A percentile compares a stretch with the other conserved stretches of the same genome.
These are phyloP conservation scores for Botryotinia convoluta DNA, from an alignment of 2,329 filamentous ascomycete species.

Conservation along the genomic window DNA sequence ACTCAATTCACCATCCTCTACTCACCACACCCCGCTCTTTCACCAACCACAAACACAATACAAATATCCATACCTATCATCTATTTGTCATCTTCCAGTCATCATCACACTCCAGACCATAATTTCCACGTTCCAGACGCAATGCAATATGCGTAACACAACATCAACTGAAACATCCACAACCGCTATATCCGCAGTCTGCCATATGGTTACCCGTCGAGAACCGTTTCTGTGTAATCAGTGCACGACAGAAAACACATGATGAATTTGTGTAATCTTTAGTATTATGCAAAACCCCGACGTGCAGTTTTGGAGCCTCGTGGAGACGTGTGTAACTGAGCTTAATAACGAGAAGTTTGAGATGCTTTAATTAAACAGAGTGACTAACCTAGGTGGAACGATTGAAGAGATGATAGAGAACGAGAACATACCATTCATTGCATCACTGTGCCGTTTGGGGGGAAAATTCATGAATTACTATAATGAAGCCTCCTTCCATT, in stretches of 20 bases:
- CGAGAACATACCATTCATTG: background rate
- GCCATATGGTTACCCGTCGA: background rate
- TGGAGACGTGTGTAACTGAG: background rate
- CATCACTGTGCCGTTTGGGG: background rate
- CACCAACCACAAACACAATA: background rate
- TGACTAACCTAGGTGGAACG: background rate
- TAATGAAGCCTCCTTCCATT: background rate
- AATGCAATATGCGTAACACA: background rate
- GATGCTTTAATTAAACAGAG: too few species aligned
- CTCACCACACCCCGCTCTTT: background rate
- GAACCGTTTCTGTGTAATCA: too few species aligned
- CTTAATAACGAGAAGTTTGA: fast-evolving
- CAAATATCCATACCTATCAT: background rate
- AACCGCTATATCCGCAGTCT: background rate
- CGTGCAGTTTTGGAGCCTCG: background rate
- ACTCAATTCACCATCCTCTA: background rate
- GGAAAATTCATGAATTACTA: background rate
- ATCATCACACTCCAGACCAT: background rate
- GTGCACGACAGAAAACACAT: background rate
- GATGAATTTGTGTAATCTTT: background rate
- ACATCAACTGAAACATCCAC: background rate
- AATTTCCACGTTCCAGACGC: background rate
- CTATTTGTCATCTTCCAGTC: background rate
- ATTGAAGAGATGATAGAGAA: background rate
- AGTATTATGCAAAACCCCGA: background rate